phyloP scores from a whole-genome alignment of 495 filamentous ascomycete genomes.

The Terfezia claveryi region DNA sequence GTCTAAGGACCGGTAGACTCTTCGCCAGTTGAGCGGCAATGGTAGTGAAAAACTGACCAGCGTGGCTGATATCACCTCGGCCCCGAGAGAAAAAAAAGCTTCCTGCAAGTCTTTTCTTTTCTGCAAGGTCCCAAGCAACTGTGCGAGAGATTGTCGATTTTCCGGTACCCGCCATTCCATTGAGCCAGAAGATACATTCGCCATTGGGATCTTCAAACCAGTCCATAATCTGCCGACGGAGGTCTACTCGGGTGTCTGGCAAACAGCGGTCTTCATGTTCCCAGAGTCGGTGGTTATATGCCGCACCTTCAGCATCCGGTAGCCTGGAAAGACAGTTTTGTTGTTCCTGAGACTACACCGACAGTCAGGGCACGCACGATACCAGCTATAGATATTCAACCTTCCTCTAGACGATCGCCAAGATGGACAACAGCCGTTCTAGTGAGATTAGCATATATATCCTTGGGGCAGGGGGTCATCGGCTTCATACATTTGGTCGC shows the following conservation, averaged over 20 bases:
- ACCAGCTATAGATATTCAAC: background rate
- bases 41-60: constrained; percentile 8
- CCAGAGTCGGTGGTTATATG: background rate
- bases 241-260: constrained; percentile 3
- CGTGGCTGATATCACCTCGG: constrained; percentile 8
- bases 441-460: no score
- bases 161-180: constrained; percentile 17
- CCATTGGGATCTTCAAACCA: constrained; percentile 2
- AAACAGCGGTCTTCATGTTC: constrained; percentile 4
- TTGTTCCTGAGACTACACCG: background rate
- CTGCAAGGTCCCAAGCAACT: background rate
- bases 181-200: constrained; percentile 21
- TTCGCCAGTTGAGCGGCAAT: constrained; percentile 10
- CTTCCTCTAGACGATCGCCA: background rate
- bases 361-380: background rate
- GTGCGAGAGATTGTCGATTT: constrained; percentile 21
- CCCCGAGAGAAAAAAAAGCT: constrained; percentile 4
- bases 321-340: background rate
- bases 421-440: background rate
- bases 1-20: background rate
- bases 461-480: no score
- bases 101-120: constrained; percentile 3
- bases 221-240: constrained; percentile 3
- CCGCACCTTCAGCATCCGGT: background rate
- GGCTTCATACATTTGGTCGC: no score